Evolutionary conservation across 345 rosid species (phyloP).

Genomic region (Angophora floribunda): DNA sequence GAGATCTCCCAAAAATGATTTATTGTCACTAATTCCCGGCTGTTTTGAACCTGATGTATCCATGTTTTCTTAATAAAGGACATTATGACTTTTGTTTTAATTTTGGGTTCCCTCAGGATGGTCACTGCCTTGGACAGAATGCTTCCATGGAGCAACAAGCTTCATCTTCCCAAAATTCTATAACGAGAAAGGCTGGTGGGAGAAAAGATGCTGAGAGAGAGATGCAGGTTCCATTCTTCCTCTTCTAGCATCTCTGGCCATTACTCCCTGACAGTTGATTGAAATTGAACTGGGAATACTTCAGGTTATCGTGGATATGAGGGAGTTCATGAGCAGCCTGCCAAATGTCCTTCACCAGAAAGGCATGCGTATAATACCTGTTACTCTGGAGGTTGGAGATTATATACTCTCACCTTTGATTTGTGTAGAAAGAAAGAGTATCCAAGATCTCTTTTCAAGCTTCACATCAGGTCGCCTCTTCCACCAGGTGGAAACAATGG

Average conservation of each 20-base stretch:
- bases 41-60: not conserved
- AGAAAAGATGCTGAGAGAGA: constrained; percentile 83
- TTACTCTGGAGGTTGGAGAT: constrained; percentile 92
- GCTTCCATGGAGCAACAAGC: constrained; percentile 39
- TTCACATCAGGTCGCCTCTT: constrained; percentile 91
- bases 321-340: constrained; percentile 99
- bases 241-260: not conserved
- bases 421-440: constrained; percentile 93
- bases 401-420: constrained; percentile 81
- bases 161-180: constrained; percentile 67
- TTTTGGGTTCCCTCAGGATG: constrained; percentile 35
- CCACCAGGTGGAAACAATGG: constrained; percentile 93
- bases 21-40: not conserved
- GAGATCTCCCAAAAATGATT: not conserved
- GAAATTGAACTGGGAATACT: not conserved
- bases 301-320: constrained; percentile 95
- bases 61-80: not conserved
- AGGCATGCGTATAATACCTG: constrained; percentile 88
- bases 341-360: constrained; percentile 97
- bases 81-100: not conserved
- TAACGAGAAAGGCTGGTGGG: constrained; percentile 95
- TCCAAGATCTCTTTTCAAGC: constrained; percentile 92
- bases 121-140: constrained; percentile 49
- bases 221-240: constrained; percentile 51
- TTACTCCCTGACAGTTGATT: not conserved